A percentile compares a stretch with the other conserved stretches of the same genome.
Evolutionary conservation across 2,329 filamentous ascomycete species (phyloP).

Genomic region (Diaporthe longicolla): DNA sequence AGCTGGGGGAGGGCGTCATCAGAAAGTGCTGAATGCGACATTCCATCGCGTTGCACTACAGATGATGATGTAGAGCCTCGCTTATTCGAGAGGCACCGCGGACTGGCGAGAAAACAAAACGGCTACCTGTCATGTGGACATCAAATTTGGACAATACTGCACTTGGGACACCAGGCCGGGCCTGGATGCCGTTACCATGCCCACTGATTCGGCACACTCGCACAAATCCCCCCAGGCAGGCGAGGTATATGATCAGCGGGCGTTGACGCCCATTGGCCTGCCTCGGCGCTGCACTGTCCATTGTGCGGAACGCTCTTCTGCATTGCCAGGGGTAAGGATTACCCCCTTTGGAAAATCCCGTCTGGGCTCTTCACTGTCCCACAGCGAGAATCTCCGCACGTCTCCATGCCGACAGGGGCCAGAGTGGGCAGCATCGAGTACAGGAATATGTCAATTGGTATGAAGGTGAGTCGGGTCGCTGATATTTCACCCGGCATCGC

Average conservation of each 20-base stretch:
- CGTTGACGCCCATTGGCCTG: slow-evolving; percentile 12
- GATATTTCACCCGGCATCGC: neutral
- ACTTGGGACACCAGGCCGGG: slow-evolving; percentile 36
- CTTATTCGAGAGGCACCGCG: neutral
- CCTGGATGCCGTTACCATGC: slow-evolving; percentile 32
- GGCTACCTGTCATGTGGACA: slow-evolving; percentile 36
- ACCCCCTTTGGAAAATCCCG: slow-evolving; percentile 17
- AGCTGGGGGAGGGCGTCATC: slow-evolving; percentile 2
- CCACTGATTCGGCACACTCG: slow-evolving; percentile 22
- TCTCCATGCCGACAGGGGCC: slow-evolving; percentile 5
- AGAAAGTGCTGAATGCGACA: slow-evolving; percentile 20
- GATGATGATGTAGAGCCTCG: slow-evolving; percentile 10
- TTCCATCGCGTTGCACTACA: slow-evolving; percentile 9
- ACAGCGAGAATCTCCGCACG: slow-evolving; percentile 8
- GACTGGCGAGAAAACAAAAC: neutral
- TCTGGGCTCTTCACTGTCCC: slow-evolving; percentile 12
- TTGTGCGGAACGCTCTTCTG: slow-evolving; percentile 10
- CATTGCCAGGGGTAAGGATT: slow-evolving; percentile 10
- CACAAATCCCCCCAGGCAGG: slow-evolving; percentile 5
- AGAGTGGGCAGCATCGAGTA: neutral
- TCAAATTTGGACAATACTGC: slow-evolving; percentile 29
- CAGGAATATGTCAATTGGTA: neutral
- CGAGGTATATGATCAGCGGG: slow-evolving; percentile 27
- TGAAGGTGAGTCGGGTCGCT: neutral
- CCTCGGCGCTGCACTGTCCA: slow-evolving; percentile 6